Evolutionary conservation across 192 early-diverging fungal genomes (phyloP), one percentile per base, ranked within the genome.

Genomic region (Backusella psychrophila): DNA sequence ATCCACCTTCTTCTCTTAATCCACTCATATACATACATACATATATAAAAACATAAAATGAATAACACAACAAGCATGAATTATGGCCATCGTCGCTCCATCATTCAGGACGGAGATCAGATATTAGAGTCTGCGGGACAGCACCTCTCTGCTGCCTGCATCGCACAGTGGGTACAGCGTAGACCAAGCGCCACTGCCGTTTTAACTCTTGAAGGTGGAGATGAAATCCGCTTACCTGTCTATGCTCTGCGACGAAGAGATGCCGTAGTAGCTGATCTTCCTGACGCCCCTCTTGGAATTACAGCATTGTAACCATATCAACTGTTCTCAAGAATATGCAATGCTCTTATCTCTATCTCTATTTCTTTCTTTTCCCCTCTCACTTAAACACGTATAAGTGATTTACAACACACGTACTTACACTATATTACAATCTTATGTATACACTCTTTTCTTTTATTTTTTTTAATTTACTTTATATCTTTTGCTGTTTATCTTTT

Each of bases 211-310:
- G 75, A 76, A 26, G 70, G 70, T 5, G 75, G 75, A 14, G 75
- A 76, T 38, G 69, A 52, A 31, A 66, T 76, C 12, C 46, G 75
- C 21, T 35, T 79, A 69, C 78, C 78, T 7, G 59, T 75, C 15
- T 79, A 79, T 67, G 74, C 78, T 12, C 39, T 79, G 4, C 53
- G 78, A 75, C 72, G 78, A n/a, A 69, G 78, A 71, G 75, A 79
- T 72, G 78, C 78, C 21, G 59, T 79, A 11, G 78, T 79, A 46
- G 78, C 73, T 42, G 65, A 74, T 14, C 67, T 79, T 17, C 78
- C 78, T 63, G 78, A 75, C 31, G 78, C 78, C 36, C 78, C 78
- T 26, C 33, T 68, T 33, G 44, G 70, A 4, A 71, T 71, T 7
- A 71, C 70, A 29, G 70, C 70, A 71, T 71, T 35, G 35, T 36